Evolutionary conservation across 768 basidiomycete genomes (phyloP), one percentile per base, ranked within the genome.

Genomic region (Obba rivulosa): DNA sequence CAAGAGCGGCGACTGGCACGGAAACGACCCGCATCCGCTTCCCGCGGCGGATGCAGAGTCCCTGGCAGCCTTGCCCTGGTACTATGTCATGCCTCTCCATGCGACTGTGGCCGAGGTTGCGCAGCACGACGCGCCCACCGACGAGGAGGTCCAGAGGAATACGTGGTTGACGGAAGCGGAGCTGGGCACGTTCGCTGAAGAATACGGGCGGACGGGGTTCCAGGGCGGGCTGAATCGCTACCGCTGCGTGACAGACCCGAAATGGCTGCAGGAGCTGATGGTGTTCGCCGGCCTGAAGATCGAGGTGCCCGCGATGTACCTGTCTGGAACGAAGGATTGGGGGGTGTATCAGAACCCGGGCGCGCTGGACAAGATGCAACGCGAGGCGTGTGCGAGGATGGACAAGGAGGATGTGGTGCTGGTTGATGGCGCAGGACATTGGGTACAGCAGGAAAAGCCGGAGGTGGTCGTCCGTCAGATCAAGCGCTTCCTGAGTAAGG

Each of bases 201-300:
- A 75, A 53, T 85, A 73, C 49, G 53, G 56, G 0, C 66, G 72
- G 36, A 79, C 77, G 1, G 80, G 83, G 1, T 83, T 83, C 49
- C 81, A 82, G 57, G 81, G 80, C n/a, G 80, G 77, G 22, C 60
- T 83, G 45, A 80, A 83, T 54, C 64, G 72, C 50, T 83, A 83
- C 56, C 72, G 81, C 22, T 65, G 67, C 49, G 54, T 59, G 43
- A 69, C 66, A 0, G 71, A 73, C 22, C 46, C 58, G 4, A 58
- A 57, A 20, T 69, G 64, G 62, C 56, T 61, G 18, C 64, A 64
- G 0, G 76, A 81, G 18, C 58, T 79, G 35, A 56, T 62, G 21
- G 62, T 73, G 23, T 79, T 81, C 47, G 53, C 69, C 14, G 73
- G 69, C 42, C 76, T 68, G 60, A 66, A 57, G 45, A 70, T 81